Evolutionary conservation across 2,329 filamentous ascomycete species (phyloP).

Genomic region (Phyllosticta citriasiana): DNA sequence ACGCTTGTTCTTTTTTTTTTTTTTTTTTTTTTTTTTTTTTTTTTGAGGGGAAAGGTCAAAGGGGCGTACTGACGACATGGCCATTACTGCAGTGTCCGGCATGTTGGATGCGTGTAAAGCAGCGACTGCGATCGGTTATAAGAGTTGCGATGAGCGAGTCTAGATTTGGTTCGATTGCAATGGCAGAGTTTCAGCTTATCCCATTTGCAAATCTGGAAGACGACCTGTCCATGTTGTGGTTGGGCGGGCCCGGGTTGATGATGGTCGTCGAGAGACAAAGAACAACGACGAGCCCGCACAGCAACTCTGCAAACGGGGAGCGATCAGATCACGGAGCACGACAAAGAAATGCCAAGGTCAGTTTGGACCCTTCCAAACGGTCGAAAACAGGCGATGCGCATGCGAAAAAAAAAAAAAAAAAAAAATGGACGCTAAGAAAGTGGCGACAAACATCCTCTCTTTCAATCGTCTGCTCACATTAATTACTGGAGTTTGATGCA

Average conservation of each 20-base stretch:
- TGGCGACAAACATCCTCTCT: too few relatives aligned
- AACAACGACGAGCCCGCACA: not conserved
- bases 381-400: too few relatives aligned
- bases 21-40: not conserved
- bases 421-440: too few relatives aligned
- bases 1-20: not conserved
- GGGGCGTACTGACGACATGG: not conserved
- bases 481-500: too few relatives aligned
- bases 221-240: not conserved
- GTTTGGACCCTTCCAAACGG: too few relatives aligned
- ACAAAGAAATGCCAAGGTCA: too few relatives aligned
- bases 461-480: too few relatives aligned
- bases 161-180: not conserved
- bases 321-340: too few relatives aligned
- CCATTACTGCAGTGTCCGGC: not conserved
- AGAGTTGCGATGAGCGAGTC: not conserved
- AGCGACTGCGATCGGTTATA: not conserved
- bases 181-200: constrained; percentile 10
- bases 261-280: not conserved
- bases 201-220: not conserved
- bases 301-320: not conserved
- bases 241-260: not conserved
- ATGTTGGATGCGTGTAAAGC: not conserved
- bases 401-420: too few relatives aligned
- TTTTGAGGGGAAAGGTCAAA: not conserved